phyloP scores from a whole-genome alignment of 495 filamentous ascomycete species.

The Podospora didyma region DNA sequence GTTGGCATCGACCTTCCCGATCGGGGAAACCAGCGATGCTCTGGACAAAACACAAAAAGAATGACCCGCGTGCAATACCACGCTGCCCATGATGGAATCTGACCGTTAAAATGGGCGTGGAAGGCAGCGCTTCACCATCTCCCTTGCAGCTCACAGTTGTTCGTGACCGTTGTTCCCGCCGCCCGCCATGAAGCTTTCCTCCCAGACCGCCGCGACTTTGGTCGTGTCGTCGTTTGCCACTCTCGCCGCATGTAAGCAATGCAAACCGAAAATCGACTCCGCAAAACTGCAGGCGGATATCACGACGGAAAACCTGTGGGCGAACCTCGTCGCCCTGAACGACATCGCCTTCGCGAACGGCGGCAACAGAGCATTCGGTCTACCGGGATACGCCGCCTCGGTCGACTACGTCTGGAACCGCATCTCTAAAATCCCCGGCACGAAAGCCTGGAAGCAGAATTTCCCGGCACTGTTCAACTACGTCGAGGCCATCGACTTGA shows the following conservation, averaged over 20 bases:
- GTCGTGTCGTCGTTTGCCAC: background rate
- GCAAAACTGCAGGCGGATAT: conserved; percentile 7
- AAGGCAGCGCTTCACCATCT: too few species aligned
- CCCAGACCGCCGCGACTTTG: background rate
- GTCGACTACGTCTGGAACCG: conserved; percentile 38
- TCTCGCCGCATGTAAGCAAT: background rate
- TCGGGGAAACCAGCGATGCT: too few species aligned
- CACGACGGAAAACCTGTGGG: conserved; percentile 9
- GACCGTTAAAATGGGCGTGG: too few species aligned
- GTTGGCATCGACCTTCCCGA: too few species aligned
- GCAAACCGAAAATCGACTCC: conserved; percentile 4
- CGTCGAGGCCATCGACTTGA: conserved; percentile 35
- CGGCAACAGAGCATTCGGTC: conserved; percentile 46
- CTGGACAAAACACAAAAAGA: too few species aligned
- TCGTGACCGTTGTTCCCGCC: background rate
- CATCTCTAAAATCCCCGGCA: conserved; percentile 21
- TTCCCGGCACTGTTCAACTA: conserved; percentile 38
- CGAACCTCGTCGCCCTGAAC: conserved; percentile 25
- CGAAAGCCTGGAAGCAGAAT: conserved; percentile 34
- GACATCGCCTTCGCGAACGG: conserved; percentile 39
- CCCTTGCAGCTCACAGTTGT: background rate
- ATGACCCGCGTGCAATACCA: too few species aligned
- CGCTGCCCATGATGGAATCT: too few species aligned
- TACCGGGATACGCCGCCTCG: conserved; percentile 42
- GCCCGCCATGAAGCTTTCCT: background rate